Conservation (phyloP, 73 alveolate genomes). For the Effrenium voratum region DNA sequence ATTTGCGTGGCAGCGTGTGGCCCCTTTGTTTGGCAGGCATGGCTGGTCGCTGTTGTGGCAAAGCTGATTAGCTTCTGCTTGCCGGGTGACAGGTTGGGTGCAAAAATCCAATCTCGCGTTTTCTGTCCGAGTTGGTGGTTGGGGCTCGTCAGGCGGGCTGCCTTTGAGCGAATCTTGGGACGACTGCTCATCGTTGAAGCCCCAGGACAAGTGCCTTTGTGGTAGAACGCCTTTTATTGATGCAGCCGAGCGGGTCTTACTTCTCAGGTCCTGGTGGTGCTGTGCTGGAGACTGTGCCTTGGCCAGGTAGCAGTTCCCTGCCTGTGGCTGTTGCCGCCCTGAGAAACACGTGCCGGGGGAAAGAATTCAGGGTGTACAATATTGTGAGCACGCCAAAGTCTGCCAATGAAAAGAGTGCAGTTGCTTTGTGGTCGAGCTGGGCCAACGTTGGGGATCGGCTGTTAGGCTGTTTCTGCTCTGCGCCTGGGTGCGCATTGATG, state of each 20-base stretch:
- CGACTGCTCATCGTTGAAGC: neutral
- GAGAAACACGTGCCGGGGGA: neutral
- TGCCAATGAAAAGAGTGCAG: too few relatives aligned
- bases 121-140: too few relatives aligned
- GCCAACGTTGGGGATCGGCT: too few relatives aligned
- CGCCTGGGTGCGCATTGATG: constrained; percentile 34
- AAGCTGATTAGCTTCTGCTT: too few relatives aligned
- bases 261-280: constrained; percentile 19
- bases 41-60: too few relatives aligned
- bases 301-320: neutral
- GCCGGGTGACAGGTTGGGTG: too few relatives aligned
- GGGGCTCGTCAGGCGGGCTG: constrained; percentile 8
- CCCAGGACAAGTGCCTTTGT: neutral
- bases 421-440: neutral
- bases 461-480: constrained; percentile 34
- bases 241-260: neutral
- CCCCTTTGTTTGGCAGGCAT: too few relatives aligned
- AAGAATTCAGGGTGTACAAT: too few relatives aligned
- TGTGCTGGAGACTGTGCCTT: constrained; percentile 15
- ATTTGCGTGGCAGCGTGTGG: too few relatives aligned
- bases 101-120: too few relatives aligned
- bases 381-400: too few relatives aligned
- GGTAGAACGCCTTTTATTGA: neutral
- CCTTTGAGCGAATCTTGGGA: neutral
- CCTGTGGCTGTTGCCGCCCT: neutral